A percentile compares a stretch with the other conserved stretches of the same genome.
These are phyloP conservation scores for Uromyces viciae-fabae DNA, from an alignment of 1,284 basidiomycete species.

Conservation along the genomic window DNA sequence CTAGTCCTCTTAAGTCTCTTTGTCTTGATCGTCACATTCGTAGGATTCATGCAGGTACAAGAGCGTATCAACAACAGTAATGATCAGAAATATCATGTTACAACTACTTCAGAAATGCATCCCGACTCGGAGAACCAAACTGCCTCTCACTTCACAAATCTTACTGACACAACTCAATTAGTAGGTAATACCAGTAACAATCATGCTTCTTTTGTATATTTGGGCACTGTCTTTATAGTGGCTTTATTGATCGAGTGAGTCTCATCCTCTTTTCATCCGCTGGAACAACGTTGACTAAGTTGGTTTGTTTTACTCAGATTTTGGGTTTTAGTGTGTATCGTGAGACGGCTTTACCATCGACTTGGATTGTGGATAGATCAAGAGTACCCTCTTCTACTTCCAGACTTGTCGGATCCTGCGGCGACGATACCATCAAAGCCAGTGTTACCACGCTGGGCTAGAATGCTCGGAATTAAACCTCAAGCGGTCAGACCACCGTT, in stretches of 20 bases:
- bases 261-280: background rate
- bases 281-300: background rate
- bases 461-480: slow-evolving; percentile 25
- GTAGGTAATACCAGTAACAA: background rate
- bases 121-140: background rate
- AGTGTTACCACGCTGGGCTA: slow-evolving; percentile 39
- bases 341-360: slow-evolving; percentile 34
- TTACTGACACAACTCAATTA: background rate
- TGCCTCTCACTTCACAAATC: too few species aligned
- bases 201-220: slow-evolving; percentile 36
- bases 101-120: background rate
- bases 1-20: background rate
- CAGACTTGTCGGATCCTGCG: slow-evolving; percentile 31
- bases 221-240: slow-evolving; percentile 40
- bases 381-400: slow-evolving; percentile 14
- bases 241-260: slow-evolving; percentile 41
- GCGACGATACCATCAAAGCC: background rate
- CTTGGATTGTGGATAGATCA: slow-evolving; percentile 42
- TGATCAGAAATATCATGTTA: background rate
- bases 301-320: slow-evolving; percentile 1
- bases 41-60: slow-evolving; percentile 33
- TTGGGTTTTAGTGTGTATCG: slow-evolving; percentile 23
- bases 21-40: slow-evolving; percentile 13
- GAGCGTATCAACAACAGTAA: slow-evolving; percentile 17
- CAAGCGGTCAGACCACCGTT: slow-evolving; percentile 20